These are phyloP conservation scores for Phaeomoniella chlamydospora DNA, from an alignment of 2,329 filamentous ascomycete species.

Conservation along the genomic window DNA sequence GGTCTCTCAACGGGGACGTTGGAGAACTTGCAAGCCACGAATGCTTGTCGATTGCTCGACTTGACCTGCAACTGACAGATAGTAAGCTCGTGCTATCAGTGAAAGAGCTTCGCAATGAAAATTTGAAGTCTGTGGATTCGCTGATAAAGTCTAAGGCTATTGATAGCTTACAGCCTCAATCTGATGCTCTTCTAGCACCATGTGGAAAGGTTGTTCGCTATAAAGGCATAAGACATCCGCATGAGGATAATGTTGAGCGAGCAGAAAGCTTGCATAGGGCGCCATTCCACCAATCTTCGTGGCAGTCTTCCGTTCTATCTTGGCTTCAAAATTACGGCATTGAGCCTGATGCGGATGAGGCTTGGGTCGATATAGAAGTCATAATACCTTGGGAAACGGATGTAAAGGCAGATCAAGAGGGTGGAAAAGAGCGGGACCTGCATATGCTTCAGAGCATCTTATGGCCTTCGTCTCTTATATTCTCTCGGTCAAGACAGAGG, in stretches of 20 bases:
- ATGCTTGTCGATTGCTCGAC: not conserved
- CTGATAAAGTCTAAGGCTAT: not conserved
- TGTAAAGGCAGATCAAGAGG: not conserved
- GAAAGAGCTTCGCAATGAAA: not conserved
- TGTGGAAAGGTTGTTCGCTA: not conserved
- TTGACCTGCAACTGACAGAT: not conserved
- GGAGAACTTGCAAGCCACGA: not conserved
- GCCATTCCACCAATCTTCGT: not conserved
- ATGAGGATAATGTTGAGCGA: not conserved
- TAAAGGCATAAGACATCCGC: not conserved
- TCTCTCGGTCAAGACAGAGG: conserved; percentile 16
- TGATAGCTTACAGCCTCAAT: not conserved
- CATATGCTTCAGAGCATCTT: conserved; percentile 21
- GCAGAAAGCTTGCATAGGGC: not conserved
- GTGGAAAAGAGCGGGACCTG: not conserved
- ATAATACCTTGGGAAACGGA: not conserved
- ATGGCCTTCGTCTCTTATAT: conserved; percentile 29
- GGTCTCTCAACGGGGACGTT: not conserved
- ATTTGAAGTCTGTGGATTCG: not conserved
- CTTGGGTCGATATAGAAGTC: not conserved
- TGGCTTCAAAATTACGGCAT: not conserved
- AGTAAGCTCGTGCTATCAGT: not conserved
- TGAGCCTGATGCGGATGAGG: not conserved
- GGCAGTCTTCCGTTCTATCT: not conserved
- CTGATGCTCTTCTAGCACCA: not conserved